Evolutionary conservation across 2,329 filamentous ascomycete genomes (phyloP).

Genomic region (Mollisiaceae sp.): DNA sequence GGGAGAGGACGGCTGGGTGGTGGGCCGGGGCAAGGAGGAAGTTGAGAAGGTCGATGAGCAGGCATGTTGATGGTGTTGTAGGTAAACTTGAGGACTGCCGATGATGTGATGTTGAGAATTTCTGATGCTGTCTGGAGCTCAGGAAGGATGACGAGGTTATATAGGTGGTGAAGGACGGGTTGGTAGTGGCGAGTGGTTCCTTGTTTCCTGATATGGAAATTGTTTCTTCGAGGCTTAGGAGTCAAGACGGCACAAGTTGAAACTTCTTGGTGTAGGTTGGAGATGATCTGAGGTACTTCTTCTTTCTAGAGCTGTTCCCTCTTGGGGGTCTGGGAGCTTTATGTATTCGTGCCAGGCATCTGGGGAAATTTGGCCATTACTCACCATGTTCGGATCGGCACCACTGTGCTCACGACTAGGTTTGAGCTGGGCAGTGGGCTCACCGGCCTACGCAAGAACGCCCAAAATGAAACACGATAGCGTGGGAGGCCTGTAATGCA

Average conservation of each 20-base stretch:
- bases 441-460: constrained; percentile 31
- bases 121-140: neutral
- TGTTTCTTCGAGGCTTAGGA: constrained; percentile 20
- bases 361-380: constrained; percentile 39
- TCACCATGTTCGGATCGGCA: constrained; percentile 33
- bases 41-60: constrained; percentile 63
- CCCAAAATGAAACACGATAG: constrained; percentile 43
- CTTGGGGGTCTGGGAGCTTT: constrained; percentile 33
- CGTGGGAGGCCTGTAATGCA: constrained; percentile 39
- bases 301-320: constrained; percentile 11
- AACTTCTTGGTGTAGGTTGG: constrained; percentile 21
- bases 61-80: constrained; percentile 51
- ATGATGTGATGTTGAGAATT: neutral
- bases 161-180: constrained; percentile 15
- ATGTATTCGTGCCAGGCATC: constrained; percentile 36
- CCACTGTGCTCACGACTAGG: constrained; percentile 30
- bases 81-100: neutral
- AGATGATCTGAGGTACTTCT: constrained; percentile 25
- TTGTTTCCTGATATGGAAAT: constrained; percentile 17
- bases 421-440: constrained; percentile 26
- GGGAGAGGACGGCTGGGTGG: constrained; percentile 68
- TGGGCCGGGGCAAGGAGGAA: constrained; percentile 70
- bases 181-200: constrained; percentile 17
- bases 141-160: constrained; percentile 18
- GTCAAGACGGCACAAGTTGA: constrained; percentile 14